Evolutionary conservation across 345 rosid species (phyloP).

Genomic region (Eutrema heterophyllum): DNA sequence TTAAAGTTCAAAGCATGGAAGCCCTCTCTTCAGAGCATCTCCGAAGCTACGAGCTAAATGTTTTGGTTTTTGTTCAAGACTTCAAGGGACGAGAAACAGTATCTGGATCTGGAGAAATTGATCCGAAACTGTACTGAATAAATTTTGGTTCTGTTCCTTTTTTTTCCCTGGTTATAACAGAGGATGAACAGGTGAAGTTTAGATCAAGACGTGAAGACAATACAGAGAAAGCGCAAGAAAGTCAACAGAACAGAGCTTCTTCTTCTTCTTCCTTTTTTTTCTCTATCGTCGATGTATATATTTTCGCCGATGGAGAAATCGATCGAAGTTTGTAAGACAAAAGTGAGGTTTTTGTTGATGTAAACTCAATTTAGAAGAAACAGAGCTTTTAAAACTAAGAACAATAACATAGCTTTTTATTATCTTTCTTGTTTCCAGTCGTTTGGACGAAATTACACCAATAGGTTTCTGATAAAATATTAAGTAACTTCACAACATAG

Average conservation of each 20-base stretch:
- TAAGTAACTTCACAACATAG: not conserved
- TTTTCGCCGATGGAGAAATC: slow-evolving; percentile 27
- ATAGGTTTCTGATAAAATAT: not conserved
- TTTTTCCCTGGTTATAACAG: not conserved
- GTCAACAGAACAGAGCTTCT: slow-evolving; percentile 1
- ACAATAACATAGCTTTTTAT: not conserved
- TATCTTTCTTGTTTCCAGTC: not conserved
- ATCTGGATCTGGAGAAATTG: not conserved
- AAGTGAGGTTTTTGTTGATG: slow-evolving; percentile 16
- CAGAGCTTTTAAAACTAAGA: not conserved
- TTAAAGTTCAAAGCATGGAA: slow-evolving; percentile 62
- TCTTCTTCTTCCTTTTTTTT: not conserved
- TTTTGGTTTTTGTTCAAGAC: not conserved
- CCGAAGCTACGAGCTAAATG: slow-evolving; percentile 54
- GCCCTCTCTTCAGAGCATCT: slow-evolving; percentile 79
- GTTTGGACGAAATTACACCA: not conserved
- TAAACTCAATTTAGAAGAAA: not conserved
- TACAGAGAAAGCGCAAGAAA: not conserved
- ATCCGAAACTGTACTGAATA: slow-evolving; percentile 10
- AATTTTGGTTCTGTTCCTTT: not conserved
- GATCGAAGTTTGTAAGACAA: slow-evolving; percentile 19
- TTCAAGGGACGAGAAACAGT: not conserved
- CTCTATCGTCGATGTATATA: slow-evolving; percentile 30
- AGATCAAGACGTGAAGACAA: slow-evolving; percentile 13
- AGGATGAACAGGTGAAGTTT: not conserved